Evolutionary conservation across 768 basidiomycete genomes (phyloP), one percentile per base, ranked within the genome.

Genomic region (Lepiota subincarnata): DNA sequence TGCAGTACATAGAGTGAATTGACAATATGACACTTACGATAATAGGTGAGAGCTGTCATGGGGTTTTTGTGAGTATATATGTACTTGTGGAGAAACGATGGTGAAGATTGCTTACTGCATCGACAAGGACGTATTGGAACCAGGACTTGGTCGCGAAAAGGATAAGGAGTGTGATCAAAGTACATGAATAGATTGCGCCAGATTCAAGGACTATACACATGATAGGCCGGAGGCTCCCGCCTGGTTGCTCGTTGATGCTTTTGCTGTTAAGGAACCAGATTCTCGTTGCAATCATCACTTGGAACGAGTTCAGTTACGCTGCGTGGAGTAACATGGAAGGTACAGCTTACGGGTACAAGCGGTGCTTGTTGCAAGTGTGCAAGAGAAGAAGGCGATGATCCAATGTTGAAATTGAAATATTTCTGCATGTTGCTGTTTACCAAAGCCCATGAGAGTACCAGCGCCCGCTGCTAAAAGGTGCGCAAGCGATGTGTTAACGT

Each of bases 381-480:
- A 51, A 2, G 66, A 63, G 56, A 73, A 70, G 60, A 72, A 73
- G 11, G 68, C 57, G 18, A 64, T 45, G 40, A 71, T 68, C 70
- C 72, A 72, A 18, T 62, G 53, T 38, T 60, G 60, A 12, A 68
- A 58, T 37, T 68, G 60, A 56, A 73, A 71, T 26, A 70, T 64
- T 31, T 63, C 59, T 19, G 61, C 60, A 16, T 66, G 58, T 11
- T 49, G 55, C 28, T 66, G 59, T 8, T 46, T 47, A 12, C 59
- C 62, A 36, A 67, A 67, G 18, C 57, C 62, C 45, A 65, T 57
- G 10, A 67, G 56, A 19, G 62, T 62, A 6, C 64, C 68, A 43
- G 67, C 60, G 3, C 46, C 46, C 6, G 46, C 12, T 3, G 24
- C 53, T 54, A 12, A 35, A 26, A 11, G 10, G n/a, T 34, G 5